These are phyloP conservation scores for Penicillium goetzii DNA, from an alignment of 495 filamentous ascomycete species.

Conservation along the genomic window DNA sequence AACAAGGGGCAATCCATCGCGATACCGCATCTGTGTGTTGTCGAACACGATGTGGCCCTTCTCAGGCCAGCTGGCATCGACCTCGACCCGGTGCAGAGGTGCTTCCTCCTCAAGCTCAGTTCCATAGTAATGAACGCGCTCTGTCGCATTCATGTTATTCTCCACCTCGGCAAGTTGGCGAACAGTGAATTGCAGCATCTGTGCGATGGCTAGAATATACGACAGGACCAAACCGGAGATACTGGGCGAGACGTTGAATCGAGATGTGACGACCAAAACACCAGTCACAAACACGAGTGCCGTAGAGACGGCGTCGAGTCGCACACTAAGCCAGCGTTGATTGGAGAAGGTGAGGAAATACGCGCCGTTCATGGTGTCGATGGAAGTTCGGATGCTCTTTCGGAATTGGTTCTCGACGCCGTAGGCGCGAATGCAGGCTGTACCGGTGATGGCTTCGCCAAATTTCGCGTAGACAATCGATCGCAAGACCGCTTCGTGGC, in stretches of 20 bases:
- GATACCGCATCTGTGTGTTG: constrained; percentile 90
- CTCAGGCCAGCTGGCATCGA: constrained; percentile 78
- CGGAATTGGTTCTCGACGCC: constrained; percentile 77
- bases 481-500: constrained; percentile 86
- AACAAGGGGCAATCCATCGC: constrained; percentile 78
- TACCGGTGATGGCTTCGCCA: constrained; percentile 81
- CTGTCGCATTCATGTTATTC: constrained; percentile 96
- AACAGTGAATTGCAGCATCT: constrained; percentile 94
- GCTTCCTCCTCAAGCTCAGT: constrained; percentile 86
- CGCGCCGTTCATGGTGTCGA: constrained; percentile 90
- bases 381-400: constrained; percentile 63
- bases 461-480: constrained; percentile 91
- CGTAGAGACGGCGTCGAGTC: constrained; percentile 83
- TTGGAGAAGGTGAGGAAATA: constrained; percentile 95
- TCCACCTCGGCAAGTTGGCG: constrained; percentile 95
- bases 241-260: constrained; percentile 83
- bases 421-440: constrained; percentile 85
- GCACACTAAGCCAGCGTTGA: constrained; percentile 85
- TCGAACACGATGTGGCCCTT: constrained; percentile 83
- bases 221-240: constrained; percentile 87
- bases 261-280: constrained; percentile 89
- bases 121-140: constrained; percentile 92
- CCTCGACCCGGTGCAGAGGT: constrained; percentile 68
- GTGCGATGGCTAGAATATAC: constrained; percentile 92
- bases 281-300: constrained; percentile 81